Evolutionary conservation across 805 yeast species (phyloP), one percentile per base, ranked within the genome.

Genomic region (Cyberlindnera maclurae): DNA sequence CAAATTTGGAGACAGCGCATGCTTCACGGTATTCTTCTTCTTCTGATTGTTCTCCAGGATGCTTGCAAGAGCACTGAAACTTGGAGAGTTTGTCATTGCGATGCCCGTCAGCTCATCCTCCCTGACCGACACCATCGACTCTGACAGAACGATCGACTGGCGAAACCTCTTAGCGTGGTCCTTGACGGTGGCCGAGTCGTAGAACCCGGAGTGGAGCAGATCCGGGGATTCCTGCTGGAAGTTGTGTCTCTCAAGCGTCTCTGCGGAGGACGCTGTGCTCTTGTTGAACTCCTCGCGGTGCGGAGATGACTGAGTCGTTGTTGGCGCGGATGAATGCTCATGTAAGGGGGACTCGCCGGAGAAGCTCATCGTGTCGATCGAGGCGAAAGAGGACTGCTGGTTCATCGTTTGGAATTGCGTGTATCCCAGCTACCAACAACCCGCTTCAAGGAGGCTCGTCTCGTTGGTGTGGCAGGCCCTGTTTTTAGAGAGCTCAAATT

Each of bases 31-130:
- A 12, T 17, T 11, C 11, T 31, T 16, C 24, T 26, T 17, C 30
- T 39, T 36, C 5, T 62, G 54, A 31, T 63, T 65, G 38, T 60
- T 63, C 39, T 60, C 65, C 29, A 67, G 49, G 18, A 66, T 58
- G 28, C 59, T 59, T 2, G 70, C 68, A n/a, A 67, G 43, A 0
- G 70, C 71, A 41, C 67, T 60, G 28, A 67, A 50, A 0, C 70
- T 65, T 3, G 72, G 72, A 2, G 71, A 66, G 16, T 66, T 57
- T 4, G 68, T 63, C 60, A 67, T 63, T 29, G 60, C 59, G 15
- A 59, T 33, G 32, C 36, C 44, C 4, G 41, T 28, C 10, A 22
- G 4, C 12, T 26, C 41, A 16, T 27, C 34, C 5, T 27, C 15
- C 20, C 43, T 3, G 28, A 42, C 34, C 1, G 57, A 52, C 9